Percentiles rank a stretch among this genome's conserved stretches.
Conservation (phyloP, 257 asterid species). For the Prunella vulgaris region DNA sequence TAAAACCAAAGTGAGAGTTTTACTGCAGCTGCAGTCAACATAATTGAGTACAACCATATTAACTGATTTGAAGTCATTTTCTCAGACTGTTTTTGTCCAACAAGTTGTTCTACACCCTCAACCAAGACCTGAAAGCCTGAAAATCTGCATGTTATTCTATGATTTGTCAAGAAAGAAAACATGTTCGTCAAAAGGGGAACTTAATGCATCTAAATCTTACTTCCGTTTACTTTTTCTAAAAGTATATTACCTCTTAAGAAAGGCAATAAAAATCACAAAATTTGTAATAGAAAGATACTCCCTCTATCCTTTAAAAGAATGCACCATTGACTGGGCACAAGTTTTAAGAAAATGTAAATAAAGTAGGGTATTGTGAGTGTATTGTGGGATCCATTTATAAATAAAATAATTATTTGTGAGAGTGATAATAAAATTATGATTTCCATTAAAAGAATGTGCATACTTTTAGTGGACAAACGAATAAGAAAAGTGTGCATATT, state of each 20-base stretch:
- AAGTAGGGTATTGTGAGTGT: too few relatives aligned
- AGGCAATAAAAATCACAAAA: not conserved
- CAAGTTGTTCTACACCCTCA: slow-evolving; percentile 68
- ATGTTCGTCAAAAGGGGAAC: not conserved
- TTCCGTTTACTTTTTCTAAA: not conserved
- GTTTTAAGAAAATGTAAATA: too few relatives aligned
- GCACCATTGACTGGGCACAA: too few relatives aligned
- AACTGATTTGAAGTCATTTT: slow-evolving; percentile 57
- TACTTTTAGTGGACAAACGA: too few relatives aligned
- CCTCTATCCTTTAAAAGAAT: too few relatives aligned
- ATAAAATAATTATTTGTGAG: too few relatives aligned
- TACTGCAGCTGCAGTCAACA: slow-evolving; percentile 68
- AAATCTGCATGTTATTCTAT: not conserved
- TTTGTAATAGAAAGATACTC: not conserved
- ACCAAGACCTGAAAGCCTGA: slow-evolving; percentile 87
- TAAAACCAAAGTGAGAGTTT: slow-evolving; percentile 85
- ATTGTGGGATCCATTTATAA: too few relatives aligned
- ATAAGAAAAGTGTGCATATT: too few relatives aligned
- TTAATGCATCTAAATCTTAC: not conserved
- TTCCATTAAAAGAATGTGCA: too few relatives aligned
- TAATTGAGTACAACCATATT: slow-evolving; percentile 70
- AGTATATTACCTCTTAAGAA: not conserved
- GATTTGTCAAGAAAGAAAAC: not conserved
- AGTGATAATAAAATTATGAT: too few relatives aligned
- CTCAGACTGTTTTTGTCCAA: slow-evolving; percentile 42